phyloP scores from a whole-genome alignment of 2,329 filamentous ascomycete genomes.

The Fusarium pininemorale region DNA sequence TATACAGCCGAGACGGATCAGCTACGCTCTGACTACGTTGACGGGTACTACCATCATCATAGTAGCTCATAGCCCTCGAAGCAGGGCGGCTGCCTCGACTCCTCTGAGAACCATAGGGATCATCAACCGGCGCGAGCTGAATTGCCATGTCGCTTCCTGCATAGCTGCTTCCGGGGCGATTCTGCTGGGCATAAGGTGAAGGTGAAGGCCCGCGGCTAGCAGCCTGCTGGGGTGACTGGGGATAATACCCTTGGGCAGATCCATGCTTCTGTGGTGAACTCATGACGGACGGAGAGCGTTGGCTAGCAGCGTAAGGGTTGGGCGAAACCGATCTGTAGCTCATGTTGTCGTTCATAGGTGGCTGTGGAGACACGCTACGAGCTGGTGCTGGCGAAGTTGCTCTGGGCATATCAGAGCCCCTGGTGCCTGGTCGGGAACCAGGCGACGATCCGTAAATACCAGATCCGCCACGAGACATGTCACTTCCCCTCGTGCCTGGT shows the following conservation, averaged over 20 bases:
- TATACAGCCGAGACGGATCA: constrained; percentile 83
- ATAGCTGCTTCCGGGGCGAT: constrained; percentile 62
- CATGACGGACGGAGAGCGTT: constrained; percentile 50
- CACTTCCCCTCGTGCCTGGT: constrained; percentile 48
- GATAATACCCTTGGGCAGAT: constrained; percentile 61
- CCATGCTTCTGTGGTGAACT: constrained; percentile 55
- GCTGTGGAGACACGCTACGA: constrained; percentile 70
- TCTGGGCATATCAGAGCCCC: constrained; percentile 67
- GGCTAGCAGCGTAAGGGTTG: constrained; percentile 65
- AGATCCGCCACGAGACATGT: constrained; percentile 42
- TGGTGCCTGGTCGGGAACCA: constrained; percentile 66
- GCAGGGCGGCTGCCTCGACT: constrained; percentile 61
- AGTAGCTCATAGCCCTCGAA: constrained; percentile 63
- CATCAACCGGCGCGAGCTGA: constrained; percentile 69
- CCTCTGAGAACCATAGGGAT: constrained; percentile 67
- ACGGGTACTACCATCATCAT: constrained; percentile 60
- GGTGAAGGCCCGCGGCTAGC: constrained; percentile 59
- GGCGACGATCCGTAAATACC: constrained; percentile 47
- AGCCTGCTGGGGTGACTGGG: constrained; percentile 61
- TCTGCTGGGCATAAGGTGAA: constrained; percentile 57
- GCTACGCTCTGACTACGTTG: constrained; percentile 85
- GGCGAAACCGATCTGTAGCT: constrained; percentile 65
- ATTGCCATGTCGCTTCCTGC: constrained; percentile 69
- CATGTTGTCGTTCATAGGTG: constrained; percentile 58
- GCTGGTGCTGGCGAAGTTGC: constrained; percentile 75